A percentile compares a stretch with the other conserved stretches of the same genome.
phyloP scores from a whole-genome alignment of 1,284 basidiomycete species.

The Exobasidium rhododendri region DNA sequence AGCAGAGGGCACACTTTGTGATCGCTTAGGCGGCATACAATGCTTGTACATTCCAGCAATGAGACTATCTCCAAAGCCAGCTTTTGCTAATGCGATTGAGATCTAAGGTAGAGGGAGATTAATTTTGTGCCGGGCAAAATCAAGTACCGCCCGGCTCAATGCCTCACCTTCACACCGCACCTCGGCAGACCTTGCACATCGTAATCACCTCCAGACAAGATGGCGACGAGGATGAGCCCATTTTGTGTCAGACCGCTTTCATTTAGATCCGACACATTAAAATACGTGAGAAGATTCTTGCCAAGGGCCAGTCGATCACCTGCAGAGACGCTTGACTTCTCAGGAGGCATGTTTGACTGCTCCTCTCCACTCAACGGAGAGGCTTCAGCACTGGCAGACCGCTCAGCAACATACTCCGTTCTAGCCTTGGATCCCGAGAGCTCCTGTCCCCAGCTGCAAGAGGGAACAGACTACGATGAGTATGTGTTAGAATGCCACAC shows the following conservation, averaged over 20 bases:
- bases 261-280: constrained; percentile 7
- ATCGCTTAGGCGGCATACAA: constrained; percentile 16
- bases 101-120: constrained; percentile 53
- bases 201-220: constrained; percentile 88
- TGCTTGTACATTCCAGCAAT: constrained; percentile 59
- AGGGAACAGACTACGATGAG: neutral
- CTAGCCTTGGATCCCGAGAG: neutral
- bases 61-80: constrained; percentile 59
- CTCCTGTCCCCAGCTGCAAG: neutral
- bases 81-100: constrained; percentile 57
- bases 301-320: neutral
- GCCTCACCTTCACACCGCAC: constrained; percentile 35
- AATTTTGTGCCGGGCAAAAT: neutral
- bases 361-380: neutral
- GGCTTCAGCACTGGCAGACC: neutral
- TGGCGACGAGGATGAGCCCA: constrained; percentile 77
- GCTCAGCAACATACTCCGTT: neutral
- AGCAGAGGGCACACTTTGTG: neutral
- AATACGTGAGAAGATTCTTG: neutral
- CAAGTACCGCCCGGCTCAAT: constrained; percentile 15
- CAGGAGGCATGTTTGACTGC: neutral
- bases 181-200: constrained; percentile 56
- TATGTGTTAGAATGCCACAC: too few relatives aligned
- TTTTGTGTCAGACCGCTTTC: constrained; percentile 62
- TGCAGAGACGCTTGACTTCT: neutral